phyloP scores from a whole-genome alignment of 495 filamentous ascomycete genomes.

The Podospora fimiseda region DNA sequence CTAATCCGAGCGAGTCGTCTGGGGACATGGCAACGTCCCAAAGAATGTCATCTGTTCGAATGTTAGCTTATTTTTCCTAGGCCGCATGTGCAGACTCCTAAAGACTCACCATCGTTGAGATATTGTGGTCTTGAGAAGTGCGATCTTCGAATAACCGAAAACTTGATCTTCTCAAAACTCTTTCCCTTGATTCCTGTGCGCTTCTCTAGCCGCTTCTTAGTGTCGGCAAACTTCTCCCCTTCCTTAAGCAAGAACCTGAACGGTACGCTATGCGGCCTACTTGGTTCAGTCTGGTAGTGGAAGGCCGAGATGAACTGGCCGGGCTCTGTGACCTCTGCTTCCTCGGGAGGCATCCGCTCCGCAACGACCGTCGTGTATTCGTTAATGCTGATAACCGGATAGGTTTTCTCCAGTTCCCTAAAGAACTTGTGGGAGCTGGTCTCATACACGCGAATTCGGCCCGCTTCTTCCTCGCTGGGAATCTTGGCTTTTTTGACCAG shows the following conservation, averaged over 20 bases:
- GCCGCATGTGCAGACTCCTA: not conserved
- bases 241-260: constrained; percentile 86
- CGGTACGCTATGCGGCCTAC: constrained; percentile 68
- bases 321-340: constrained; percentile 49
- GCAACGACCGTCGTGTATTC: constrained; percentile 83
- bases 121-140: constrained; percentile 70
- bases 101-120: constrained; percentile 73
- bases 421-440: constrained; percentile 70
- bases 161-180: constrained; percentile 97
- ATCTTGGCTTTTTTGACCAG: constrained; percentile 76
- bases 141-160: constrained; percentile 68
- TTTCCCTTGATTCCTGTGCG: constrained; percentile 94
- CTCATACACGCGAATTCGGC: constrained; percentile 69
- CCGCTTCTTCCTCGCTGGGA: constrained; percentile 59
- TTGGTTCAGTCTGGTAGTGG: constrained; percentile 85
- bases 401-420: constrained; percentile 59
- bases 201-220: constrained; percentile 82
- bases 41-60: constrained; percentile 66
- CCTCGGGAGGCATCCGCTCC: constrained; percentile 75
- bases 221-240: constrained; percentile 81
- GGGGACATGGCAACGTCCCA: constrained; percentile 59
- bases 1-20: constrained; percentile 82
- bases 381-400: constrained; percentile 63
- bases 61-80: constrained; percentile 9
- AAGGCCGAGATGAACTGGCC: constrained; percentile 67